Base-by-base conservation (phyloP, 1,284 basidiomycete genomes). In the Marasmius fiardii region DNA sequence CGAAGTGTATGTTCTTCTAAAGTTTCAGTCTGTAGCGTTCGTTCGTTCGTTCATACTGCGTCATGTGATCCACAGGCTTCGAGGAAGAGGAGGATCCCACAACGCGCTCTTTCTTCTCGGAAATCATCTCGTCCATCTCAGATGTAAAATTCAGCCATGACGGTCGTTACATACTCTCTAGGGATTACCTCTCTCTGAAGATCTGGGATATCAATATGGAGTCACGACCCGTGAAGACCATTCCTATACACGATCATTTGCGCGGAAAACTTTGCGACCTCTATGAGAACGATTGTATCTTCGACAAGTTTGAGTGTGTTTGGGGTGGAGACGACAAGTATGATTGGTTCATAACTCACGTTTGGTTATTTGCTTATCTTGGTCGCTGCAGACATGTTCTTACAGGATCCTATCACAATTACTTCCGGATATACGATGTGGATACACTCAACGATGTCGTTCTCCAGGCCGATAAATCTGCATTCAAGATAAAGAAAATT, bases 151-250 rank as follows among this genome's bases (percentile, higher is more conserved):
- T 99, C 78, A 96, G 93, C 61, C 89, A 89, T 57, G 97, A 99
- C 66, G 97, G 97, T 1, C 88, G 95, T 58, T 98, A 98, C 76
- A 97, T 99, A 64, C 81, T 99, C 45, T 93, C 95, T 55, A 85
- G 97, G 61, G 97, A 99, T 76, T 99, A 99, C 72, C 78, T 99
- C 37, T 97, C 95, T 49, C 79, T 99, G 65, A 98, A 98, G 82
- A 96, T 99, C 67, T 99, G 97, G 97, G 97, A 99, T 72, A 86
- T 99, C 73, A 97, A 97, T 73, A 99, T 99, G 96, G 97, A 99
- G 75, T 90, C 86, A 64, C 86, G 90, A 68, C 97, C 97, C 3
- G 77, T 99, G 60, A 97, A 97, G 79, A 98, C 95, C 6, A 99
- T 99, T 72, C 92, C 93, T 55, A 99, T 99, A 64, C 97, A 99